A percentile compares a stretch with the other conserved stretches of the same genome.
Conservation (phyloP, 371 early-diverging fungal species). For the Syncephalastrum monosporum region DNA sequence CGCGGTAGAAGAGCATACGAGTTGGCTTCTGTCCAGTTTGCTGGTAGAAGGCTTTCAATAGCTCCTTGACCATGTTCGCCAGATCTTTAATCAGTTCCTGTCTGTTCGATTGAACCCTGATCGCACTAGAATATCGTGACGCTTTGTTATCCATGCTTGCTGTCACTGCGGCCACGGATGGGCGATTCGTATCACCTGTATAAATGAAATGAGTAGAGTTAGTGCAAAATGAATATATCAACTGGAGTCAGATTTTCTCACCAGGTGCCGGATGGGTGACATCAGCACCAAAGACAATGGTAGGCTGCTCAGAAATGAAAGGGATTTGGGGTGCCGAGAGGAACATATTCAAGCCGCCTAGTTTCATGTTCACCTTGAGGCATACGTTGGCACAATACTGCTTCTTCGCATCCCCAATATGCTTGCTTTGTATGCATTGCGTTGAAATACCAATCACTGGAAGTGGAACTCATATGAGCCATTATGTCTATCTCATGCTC, state of each 20-base stretch:
- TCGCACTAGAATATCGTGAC: conserved; percentile 70
- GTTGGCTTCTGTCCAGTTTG: conserved; percentile 64
- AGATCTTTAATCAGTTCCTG: conserved; percentile 82
- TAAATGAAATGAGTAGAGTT: conserved; percentile 69
- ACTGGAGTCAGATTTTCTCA: neutral
- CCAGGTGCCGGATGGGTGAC: conserved; percentile 89
- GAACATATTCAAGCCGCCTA: conserved; percentile 78
- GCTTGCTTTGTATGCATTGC: conserved; percentile 88
- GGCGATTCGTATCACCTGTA: conserved; percentile 50
- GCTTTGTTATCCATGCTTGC: conserved; percentile 73
- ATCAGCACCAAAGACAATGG: conserved; percentile 96
- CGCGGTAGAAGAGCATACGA: conserved; percentile 87
- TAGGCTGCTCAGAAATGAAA: conserved; percentile 72
- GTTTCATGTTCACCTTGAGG: conserved; percentile 88
- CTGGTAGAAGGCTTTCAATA: conserved; percentile 71
- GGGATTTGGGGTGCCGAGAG: conserved; percentile 45
- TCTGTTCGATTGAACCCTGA: conserved; percentile 71
- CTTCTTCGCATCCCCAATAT: conserved; percentile 61
- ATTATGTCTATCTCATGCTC: too few species aligned
- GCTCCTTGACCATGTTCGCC: conserved; percentile 67
- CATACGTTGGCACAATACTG: conserved; percentile 79
- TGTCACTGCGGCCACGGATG: conserved; percentile 78
- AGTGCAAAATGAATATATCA: conserved; percentile 23
- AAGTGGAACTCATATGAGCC: neutral
- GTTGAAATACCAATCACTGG: conserved; percentile 81